Conservation (phyloP, 306 rosid genomes). For the Vigna unguiculata region DNA sequence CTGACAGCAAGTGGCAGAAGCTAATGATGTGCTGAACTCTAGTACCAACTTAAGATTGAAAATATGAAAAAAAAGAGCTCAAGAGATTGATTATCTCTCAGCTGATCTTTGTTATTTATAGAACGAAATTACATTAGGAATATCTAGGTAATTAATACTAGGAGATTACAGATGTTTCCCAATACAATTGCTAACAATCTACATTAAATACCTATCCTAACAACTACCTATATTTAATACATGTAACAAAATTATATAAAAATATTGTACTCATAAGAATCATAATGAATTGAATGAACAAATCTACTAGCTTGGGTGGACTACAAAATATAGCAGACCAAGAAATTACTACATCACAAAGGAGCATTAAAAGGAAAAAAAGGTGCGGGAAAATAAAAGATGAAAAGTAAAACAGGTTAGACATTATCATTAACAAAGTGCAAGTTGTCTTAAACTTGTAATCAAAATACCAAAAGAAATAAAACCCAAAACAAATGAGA, state of each 20-base stretch:
- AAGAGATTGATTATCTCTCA: too few species aligned
- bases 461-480: conserved; percentile 13
- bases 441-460: conserved; percentile 1
- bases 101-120: too few species aligned
- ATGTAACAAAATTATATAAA: not conserved
- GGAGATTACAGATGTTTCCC: too few species aligned
- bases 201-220: too few species aligned
- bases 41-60: too few species aligned
- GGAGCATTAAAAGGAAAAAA: conserved; percentile 21
- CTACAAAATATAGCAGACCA: conserved; percentile 16
- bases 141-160: too few species aligned
- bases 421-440: conserved; percentile 1
- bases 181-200: too few species aligned
- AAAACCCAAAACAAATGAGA: conserved; percentile 13
- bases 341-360: not conserved
- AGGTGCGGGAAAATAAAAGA: conserved; percentile 25
- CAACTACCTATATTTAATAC: too few species aligned
- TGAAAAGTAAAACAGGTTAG: not conserved
- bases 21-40: too few species aligned
- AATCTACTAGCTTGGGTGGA: conserved; percentile 9
- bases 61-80: too few species aligned
- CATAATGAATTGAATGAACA: conserved; percentile 24
- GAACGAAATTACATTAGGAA: too few species aligned
- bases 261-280: conserved; percentile 10
- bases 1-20: too few species aligned